Evolutionary conservation across 441 rosid species (phyloP).

Genomic region (Omphalea diandra): DNA sequence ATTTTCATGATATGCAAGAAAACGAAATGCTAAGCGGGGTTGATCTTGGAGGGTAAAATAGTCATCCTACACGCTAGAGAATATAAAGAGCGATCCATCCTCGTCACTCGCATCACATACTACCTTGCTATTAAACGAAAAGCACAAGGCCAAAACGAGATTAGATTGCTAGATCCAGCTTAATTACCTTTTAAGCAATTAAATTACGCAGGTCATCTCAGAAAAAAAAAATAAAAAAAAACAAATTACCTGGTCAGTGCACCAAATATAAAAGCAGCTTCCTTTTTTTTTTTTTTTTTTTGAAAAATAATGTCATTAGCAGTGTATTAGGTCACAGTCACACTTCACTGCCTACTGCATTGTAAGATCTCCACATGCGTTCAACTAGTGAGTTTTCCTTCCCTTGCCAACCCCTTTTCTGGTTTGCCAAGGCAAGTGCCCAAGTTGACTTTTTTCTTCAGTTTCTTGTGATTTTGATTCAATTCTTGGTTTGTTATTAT

Average conservation of each 20-base stretch:
- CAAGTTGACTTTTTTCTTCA: background rate
- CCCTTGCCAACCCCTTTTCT: background rate
- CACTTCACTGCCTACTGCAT: background rate
- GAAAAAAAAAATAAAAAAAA: background rate
- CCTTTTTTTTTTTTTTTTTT: no score
- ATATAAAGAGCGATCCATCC: no score
- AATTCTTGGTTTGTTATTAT: background rate
- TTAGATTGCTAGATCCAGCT: background rate
- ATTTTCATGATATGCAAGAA: no score
- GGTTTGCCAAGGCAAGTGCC: constrained; percentile 7
- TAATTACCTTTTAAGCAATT: background rate
- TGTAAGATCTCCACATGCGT: background rate
- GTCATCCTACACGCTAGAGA: no score
- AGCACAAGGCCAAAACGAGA: no score
- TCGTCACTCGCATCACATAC: no score
- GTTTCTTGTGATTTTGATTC: background rate
- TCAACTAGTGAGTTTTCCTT: background rate
- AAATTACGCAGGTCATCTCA: no score
- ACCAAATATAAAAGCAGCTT: background rate
- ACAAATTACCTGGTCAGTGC: background rate
- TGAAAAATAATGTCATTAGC: no score
- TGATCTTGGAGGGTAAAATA: no score
- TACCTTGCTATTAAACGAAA: no score
- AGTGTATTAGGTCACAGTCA: background rate
- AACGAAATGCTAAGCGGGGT: no score